Conservation (phyloP, 2,329 filamentous ascomycete species). For the Sphaceloma murrayae region DNA sequence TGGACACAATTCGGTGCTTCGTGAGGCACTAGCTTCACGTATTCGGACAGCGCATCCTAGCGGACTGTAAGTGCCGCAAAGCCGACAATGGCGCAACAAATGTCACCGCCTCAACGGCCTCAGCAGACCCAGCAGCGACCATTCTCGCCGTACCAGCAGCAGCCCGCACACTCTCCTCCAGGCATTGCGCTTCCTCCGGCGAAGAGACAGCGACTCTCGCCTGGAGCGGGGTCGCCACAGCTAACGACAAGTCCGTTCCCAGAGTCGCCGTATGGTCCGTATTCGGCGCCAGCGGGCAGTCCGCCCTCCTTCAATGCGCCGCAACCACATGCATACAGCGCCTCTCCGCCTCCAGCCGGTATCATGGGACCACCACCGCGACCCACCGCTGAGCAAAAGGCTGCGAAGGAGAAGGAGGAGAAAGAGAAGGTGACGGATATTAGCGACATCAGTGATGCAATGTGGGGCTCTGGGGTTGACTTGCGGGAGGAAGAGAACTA, state of each 20-base stretch:
- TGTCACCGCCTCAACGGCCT: slow-evolving; percentile 25
- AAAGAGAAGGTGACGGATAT: slow-evolving; percentile 50
- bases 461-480: slow-evolving; percentile 79
- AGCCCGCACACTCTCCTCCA: slow-evolving; percentile 51
- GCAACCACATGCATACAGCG: slow-evolving; percentile 29
- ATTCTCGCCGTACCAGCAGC: slow-evolving; percentile 41
- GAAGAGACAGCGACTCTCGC: slow-evolving; percentile 64
- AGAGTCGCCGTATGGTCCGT: slow-evolving; percentile 17
- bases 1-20: slow-evolving; percentile 1
- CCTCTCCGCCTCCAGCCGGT: slow-evolving; percentile 28
- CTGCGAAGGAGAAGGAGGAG: slow-evolving; percentile 37
- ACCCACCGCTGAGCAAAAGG: slow-evolving; percentile 40
- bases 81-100: slow-evolving; percentile 20
- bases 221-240: slow-evolving; percentile 51
- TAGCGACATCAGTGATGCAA: slow-evolving; percentile 74
- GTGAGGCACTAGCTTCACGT: slow-evolving; percentile 12
- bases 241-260: slow-evolving; percentile 15
- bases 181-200: slow-evolving; percentile 55
- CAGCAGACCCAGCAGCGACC: slow-evolving; percentile 23
- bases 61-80: background rate
- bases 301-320: slow-evolving; percentile 46
- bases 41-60: background rate
- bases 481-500: slow-evolving; percentile 77
- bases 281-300: slow-evolving; percentile 17
- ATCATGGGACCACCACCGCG: slow-evolving; percentile 56